Evolutionary conservation across 2,329 filamentous ascomycete genomes (phyloP), one percentile per base, ranked within the genome.

Genomic region (Sporothrix variecibatus): DNA sequence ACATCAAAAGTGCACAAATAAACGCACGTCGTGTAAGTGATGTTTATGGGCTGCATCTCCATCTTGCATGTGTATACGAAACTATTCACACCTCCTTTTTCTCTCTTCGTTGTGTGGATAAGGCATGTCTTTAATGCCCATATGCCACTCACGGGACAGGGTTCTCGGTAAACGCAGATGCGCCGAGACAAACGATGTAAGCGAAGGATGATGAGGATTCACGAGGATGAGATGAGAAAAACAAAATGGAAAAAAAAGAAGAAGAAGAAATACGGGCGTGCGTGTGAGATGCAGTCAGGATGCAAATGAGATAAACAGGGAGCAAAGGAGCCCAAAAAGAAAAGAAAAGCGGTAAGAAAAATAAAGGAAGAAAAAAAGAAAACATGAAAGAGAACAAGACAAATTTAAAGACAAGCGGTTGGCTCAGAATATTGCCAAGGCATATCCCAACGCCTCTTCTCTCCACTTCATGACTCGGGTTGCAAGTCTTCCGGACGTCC

Each of bases 11-110:
- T 43, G 34, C 60, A 65, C n/a, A 43, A 65, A 64, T 17, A 64
- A 38, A 31, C 40, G 31, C 9, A 5, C 9, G 38, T 67, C 34
- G 38, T 67, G 46, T 38, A n/a, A 67, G n/a, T 38, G 3, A 9
- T 67, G 62, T 38, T 46, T 67, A 67, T 7, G 38, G 20, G 23
- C n/a, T 67, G 8, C 62, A 64, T 5, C 23, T 64, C 15, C 62
- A 46, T 67, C 62, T 67, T 46, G 62, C 62, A 67, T 46, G 62
- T 46, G 23, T 64, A 31, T 23, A 20, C 58, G 34, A 64, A 64
- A 23, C 58, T 64, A 20, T 2, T 64, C 17, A 64, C 53, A 31
- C 26, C 53, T 40, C 28, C 1, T 34, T 34, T 40, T 34, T 40
- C 17, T 64, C 7, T 64, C 17, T 64, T 17, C 1, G 20, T 31